Base-by-base conservation (phyloP, 139 green algal species). In the Bryopsis sp. region DNA sequence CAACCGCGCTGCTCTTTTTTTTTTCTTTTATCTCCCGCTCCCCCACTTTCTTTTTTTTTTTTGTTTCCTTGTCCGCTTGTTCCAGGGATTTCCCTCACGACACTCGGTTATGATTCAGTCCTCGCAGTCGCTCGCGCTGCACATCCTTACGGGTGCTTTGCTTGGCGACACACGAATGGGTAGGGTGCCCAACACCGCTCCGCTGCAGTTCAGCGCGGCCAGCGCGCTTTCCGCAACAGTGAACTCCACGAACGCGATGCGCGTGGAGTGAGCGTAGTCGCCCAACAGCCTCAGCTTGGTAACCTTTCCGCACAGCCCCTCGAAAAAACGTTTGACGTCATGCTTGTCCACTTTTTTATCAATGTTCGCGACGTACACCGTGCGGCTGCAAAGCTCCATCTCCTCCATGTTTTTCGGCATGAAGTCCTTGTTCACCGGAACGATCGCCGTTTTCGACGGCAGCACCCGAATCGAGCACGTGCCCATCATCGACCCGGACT, bases 211-310 rank as follows among this genome's bases (percentile, higher is more conserved):
- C 39, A 98, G 83, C 0, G 92, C 92, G 6, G 78, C 81, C 63
- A 89, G 76, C 0, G 93, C 92, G 50, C 78, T 82, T 64, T 95
- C 86, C 38, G 81, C 82, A 3, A 83, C 70, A 2, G 67, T 73
- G 78, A 98, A 98, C 74, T 98, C 93, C 3, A 98, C 79, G 75
- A 98, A 98, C 0, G 93, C 93, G 46, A 98, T 98, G 50, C 93
- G 87, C 11, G 88, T 95, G 50, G 80, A 71, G 67, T 97, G 91
- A 24, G 90, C 79, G 19, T 83, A 80, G 80, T 97, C 92, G 3
- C 90, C 91, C 39, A 97, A 76, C 47, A 97, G 76, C 22, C 92
- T 78, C 5, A 97, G 81, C 48, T 87, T 85, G 33, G 70, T 74
- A 1, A 97, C 85, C 36, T 83, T 80, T 35, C 88, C 92, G 71